phyloP scores from a whole-genome alignment of 768 basidiomycete genomes.

The Pholiota microspora region DNA sequence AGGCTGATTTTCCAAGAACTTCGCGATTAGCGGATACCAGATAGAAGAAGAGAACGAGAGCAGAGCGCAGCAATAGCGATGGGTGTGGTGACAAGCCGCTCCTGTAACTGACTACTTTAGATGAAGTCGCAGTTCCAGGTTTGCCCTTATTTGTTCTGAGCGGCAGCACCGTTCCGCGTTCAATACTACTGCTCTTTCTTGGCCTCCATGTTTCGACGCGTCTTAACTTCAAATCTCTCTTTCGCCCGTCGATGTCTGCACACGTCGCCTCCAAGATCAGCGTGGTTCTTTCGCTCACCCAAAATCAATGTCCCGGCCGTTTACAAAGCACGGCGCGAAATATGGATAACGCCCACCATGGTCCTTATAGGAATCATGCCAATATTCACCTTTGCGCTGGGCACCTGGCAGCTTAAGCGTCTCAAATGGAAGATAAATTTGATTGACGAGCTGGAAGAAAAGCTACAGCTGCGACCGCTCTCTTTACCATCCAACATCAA shows the following conservation, averaged over 20 bases:
- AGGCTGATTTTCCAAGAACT: not conserved
- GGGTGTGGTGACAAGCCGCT: not conserved
- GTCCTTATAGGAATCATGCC: slow-evolving; percentile 82
- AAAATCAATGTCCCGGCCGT: slow-evolving; percentile 35
- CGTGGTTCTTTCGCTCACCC: slow-evolving; percentile 20
- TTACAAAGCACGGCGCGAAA: slow-evolving; percentile 58
- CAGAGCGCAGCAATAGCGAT: not conserved
- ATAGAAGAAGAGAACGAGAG: not conserved
- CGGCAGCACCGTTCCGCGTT: not conserved
- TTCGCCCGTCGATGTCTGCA: slow-evolving; percentile 20
- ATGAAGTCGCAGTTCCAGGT: slow-evolving; percentile 3
- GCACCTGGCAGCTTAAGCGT: slow-evolving; percentile 91
- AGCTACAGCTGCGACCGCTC: slow-evolving; percentile 78
- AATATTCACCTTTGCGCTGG: slow-evolving; percentile 84
- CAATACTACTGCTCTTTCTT: not conserved
- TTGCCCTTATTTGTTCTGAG: slow-evolving; percentile 16
- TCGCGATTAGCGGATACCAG: not conserved
- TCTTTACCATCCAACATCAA: slow-evolving; percentile 82
- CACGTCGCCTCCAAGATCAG: slow-evolving; percentile 12
- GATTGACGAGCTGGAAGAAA: slow-evolving; percentile 92
- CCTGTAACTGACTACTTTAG: slow-evolving; percentile 8
- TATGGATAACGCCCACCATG: slow-evolving; percentile 70
- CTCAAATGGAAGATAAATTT: slow-evolving; percentile 93
- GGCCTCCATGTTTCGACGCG: slow-evolving; percentile 14
- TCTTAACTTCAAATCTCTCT: slow-evolving; percentile 10